Evolutionary conservation across 805 yeast genomes (phyloP).

Genomic region (Monosporozyma servazzii): DNA sequence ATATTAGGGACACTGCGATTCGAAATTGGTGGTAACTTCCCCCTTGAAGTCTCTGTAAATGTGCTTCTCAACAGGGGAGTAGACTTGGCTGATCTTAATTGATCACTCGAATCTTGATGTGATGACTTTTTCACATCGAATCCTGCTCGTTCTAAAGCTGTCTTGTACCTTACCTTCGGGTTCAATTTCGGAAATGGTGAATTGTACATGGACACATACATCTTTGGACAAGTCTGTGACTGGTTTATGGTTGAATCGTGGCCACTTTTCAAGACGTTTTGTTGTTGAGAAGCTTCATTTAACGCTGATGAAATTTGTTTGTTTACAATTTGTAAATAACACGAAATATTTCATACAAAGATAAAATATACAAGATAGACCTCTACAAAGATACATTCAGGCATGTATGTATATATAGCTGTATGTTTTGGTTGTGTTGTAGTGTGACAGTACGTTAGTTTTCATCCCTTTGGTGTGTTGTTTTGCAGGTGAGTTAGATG

Average conservation of each 20-base stretch:
- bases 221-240: background rate
- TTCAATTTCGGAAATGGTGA: conserved; percentile 58
- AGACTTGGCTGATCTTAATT: background rate
- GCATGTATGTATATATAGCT: no score
- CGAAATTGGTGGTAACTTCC: background rate
- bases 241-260: background rate
- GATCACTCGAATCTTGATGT: background rate
- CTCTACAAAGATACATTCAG: no score
- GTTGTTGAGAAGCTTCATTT: background rate
- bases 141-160: conserved; percentile 76
- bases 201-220: conserved; percentile 19
- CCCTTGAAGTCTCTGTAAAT: background rate
- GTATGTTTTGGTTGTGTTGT: no score
- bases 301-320: no score
- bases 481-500: no score
- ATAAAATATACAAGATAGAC: no score
- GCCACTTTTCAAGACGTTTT: no score
- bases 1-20: background rate
- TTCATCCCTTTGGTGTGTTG: no score
- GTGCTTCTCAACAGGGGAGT: background rate
- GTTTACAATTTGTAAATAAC: no score
- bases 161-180: conserved; percentile 48
- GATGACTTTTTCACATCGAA: conserved; percentile 37
- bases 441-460: no score
- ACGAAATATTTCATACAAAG: no score